Base-by-base conservation (phyloP, 805 yeast genomes). In the Starmerella powellii region DNA sequence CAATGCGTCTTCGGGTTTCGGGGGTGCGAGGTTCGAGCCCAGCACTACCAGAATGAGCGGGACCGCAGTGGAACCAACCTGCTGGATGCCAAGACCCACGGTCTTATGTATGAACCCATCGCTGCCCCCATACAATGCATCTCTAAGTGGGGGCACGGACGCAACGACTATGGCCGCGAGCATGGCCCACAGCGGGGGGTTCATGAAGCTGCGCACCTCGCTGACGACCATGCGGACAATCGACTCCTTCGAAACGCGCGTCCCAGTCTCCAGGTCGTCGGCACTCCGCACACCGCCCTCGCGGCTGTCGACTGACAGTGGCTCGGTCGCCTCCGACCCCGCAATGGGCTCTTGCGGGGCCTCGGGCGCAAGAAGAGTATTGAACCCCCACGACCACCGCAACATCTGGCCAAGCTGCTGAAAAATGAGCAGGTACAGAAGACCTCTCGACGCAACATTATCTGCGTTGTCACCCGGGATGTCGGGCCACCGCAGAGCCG, bases 361-460 rank as follows among this genome's bases (percentile, higher is more conserved):
- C 21, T 38, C 51, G 13, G 68, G 71, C 24, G 77, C 65, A 41
- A 76, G 61, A 41, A 76, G 61, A 8, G 70, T 73, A 54, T 76
- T 73, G 60, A 70, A 75, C n/a, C 82, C 82, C 80, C 81, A 76
- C 3, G 79, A 72, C 82, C 82, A 76, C 32, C 82, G 64, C 42
- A 76, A 62, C 49, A 76, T 65, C 60, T 76, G 82, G 33, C 81
- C 81, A 50, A 76, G 64, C 57, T 76, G 82, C 63, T 76, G 80
- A 60, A 76, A 76, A 24, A 76, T 73, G 47, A 76, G 60, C 47
- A 76, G 63, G 57, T 76, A 76, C 38, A 76, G 58, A 35, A 76
- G 70, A 31, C 80, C 81, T 23, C 82, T 65, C 2, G 77, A 70
- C 0, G 81, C 80, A 18, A 76, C 72, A 47, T 66, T 68, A 40